Percentiles rank a stretch among this genome's conserved stretches.
Conservation (phyloP, 2,329 filamentous ascomycete genomes). For the Sclerotinia subarctica region DNA sequence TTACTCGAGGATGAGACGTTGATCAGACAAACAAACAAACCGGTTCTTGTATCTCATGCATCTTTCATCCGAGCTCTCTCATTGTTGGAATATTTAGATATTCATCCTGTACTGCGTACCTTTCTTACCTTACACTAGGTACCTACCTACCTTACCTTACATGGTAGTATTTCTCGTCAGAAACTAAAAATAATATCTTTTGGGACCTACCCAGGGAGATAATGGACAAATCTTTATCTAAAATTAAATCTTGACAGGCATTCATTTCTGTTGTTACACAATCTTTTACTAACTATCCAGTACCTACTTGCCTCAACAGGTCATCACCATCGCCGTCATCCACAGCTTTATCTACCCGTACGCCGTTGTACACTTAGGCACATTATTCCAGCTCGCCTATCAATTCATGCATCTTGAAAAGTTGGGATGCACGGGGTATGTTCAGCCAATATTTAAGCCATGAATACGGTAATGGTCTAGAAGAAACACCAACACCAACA, state of each 20-base stretch:
- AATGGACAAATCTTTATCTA: background rate
- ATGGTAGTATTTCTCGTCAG: background rate
- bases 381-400: conserved; percentile 5
- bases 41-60: background rate
- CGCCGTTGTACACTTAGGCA: background rate
- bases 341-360: background rate
- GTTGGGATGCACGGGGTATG: background rate
- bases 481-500: too few species aligned
- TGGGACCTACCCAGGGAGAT: background rate
- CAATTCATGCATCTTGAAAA: background rate
- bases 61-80: conserved; percentile 3
- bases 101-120: too few species aligned
- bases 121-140: background rate
- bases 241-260: background rate
- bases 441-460: conserved; percentile 7
- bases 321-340: background rate
- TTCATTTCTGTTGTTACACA: background rate
- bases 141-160: background rate
- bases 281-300: too few species aligned
- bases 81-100: background rate
- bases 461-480: background rate
- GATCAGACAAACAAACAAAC: conserved; percentile 6
- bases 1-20: conserved; percentile 7
- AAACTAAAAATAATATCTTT: background rate
- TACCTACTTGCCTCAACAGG: background rate